Conservation (phyloP, 2,329 filamentous ascomycete species). For the Colletotrichum sp. region DNA sequence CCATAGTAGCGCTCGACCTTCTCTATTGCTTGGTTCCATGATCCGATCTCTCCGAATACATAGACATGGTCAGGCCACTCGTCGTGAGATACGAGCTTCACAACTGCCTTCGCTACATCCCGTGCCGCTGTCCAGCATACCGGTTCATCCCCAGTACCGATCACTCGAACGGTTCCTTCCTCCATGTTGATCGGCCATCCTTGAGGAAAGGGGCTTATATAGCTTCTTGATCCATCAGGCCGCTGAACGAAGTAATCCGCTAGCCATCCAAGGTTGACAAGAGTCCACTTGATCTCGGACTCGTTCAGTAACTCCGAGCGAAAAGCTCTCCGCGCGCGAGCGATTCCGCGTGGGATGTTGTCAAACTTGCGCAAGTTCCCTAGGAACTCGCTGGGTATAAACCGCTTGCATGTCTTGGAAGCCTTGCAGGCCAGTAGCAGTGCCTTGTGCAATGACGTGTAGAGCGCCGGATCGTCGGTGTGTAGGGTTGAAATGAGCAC, state of each 20-base stretch:
- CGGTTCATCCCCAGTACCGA: background rate
- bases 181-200: background rate
- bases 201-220: background rate
- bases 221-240: background rate
- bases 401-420: background rate
- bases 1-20: background rate
- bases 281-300: background rate
- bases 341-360: background rate
- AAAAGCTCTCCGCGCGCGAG: background rate
- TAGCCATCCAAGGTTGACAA: background rate
- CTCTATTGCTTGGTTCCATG: background rate
- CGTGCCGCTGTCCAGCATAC: background rate
- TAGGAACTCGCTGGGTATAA: background rate
- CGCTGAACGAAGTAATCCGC: background rate
- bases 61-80: background rate
- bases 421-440: background rate
- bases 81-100: background rate
- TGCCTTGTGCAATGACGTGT: background rate
- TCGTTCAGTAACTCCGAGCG: background rate
- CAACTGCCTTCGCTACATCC: background rate
- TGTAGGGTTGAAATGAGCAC: background rate
- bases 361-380: background rate
- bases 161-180: background rate
- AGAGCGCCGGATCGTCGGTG: background rate
- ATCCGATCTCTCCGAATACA: background rate